Evolutionary conservation across 345 rosid genomes (phyloP).

Genomic region (Fremontodendron californicum): DNA sequence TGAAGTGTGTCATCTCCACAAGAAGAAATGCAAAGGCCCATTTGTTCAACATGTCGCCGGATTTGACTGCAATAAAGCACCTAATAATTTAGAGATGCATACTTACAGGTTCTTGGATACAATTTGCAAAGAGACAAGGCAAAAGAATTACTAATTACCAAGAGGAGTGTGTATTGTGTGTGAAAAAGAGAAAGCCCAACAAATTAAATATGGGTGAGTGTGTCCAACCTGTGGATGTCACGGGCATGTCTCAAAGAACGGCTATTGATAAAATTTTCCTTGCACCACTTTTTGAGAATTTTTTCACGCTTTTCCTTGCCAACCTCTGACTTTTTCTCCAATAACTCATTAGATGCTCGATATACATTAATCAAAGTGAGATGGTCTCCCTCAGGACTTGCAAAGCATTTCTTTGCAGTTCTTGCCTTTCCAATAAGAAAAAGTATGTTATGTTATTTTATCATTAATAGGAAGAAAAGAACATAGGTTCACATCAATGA

Average conservation of each 20-base stretch:
- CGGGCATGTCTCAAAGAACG: conserved; percentile 79
- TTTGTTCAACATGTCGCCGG: conserved; percentile 60
- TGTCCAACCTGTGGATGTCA: conserved; percentile 58
- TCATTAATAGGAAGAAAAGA: too few relatives aligned
- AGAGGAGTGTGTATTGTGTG: not conserved
- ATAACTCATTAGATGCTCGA: conserved; percentile 60
- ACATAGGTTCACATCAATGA: not conserved
- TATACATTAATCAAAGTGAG: conserved; percentile 74
- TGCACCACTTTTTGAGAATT: conserved; percentile 76
- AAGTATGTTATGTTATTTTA: not conserved
- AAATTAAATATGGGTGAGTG: not conserved
- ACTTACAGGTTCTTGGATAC: not conserved
- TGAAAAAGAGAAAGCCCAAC: not conserved
- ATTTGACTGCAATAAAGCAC: conserved; percentile 60
- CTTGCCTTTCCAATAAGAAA: conserved; percentile 52
- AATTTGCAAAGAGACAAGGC: not conserved
- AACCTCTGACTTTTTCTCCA: conserved; percentile 42
- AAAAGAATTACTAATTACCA: not conserved
- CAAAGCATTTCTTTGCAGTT: conserved; percentile 64
- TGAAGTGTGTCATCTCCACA: conserved; percentile 72
- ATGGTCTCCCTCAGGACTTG: conserved; percentile 88
- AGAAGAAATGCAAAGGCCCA: conserved; percentile 69
- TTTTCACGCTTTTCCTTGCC: conserved; percentile 46
- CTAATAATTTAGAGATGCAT: conserved; percentile 4
- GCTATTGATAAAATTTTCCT: conserved; percentile 65